A percentile compares a stretch with the other conserved stretches of the same genome.
phyloP scores from a whole-genome alignment of 768 basidiomycete genomes.

The Termitomyces sp. region DNA sequence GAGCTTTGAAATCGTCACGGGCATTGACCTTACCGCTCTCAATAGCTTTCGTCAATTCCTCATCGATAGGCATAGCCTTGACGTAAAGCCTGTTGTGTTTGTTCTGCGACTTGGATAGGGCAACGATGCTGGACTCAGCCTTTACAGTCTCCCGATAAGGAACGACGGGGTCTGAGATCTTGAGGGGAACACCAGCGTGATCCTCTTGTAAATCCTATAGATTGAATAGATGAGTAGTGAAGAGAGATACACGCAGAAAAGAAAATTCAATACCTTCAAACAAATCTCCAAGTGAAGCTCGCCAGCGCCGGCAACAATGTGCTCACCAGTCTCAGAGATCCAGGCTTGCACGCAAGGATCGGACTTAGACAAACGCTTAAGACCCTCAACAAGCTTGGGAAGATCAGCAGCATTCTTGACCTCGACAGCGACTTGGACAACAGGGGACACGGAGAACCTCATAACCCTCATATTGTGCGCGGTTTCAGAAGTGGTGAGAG shows the following conservation, averaged over 20 bases:
- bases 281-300: conserved; percentile 99
- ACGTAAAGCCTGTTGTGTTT: conserved; percentile 99
- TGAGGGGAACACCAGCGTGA: conserved; percentile 98
- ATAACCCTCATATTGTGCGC: conserved; percentile 99
- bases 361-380: conserved; percentile 99
- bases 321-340: conserved; percentile 90
- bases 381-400: conserved; percentile 99
- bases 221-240: neutral
- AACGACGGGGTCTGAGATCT: conserved; percentile 96
- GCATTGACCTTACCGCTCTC: conserved; percentile 79
- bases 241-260: neutral
- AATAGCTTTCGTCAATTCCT: conserved; percentile 91
- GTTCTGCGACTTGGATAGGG: conserved; percentile 98
- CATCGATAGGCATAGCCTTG: conserved; percentile 90
- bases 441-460: conserved; percentile 99
- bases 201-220: conserved; percentile 95
- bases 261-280: conserved; percentile 63
- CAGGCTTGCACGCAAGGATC: conserved; percentile 98
- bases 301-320: conserved; percentile 99
- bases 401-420: conserved; percentile 99
- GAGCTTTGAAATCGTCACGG: conserved; percentile 97
- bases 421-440: conserved; percentile 98
- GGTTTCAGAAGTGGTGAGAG: conserved; percentile 94
- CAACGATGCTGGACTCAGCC: conserved; percentile 91
- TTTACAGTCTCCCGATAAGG: conserved; percentile 97